Evolutionary conservation across 2,329 filamentous ascomycete genomes (phyloP).

Genomic region (Scedosporium apiospermum): DNA sequence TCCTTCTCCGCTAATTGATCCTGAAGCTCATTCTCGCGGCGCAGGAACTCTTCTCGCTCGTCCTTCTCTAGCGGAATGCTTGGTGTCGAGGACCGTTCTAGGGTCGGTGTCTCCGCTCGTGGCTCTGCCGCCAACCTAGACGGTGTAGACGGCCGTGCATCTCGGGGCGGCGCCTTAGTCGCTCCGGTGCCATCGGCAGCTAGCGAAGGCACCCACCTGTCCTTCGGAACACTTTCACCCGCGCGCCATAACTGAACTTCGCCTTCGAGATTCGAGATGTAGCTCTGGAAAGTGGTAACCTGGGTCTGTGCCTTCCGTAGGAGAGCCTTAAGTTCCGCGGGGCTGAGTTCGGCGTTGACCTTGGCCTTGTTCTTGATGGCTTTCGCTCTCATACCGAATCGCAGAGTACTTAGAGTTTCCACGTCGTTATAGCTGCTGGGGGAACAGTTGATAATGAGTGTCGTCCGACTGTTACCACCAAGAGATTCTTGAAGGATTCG

Average conservation of each 20-base stretch:
- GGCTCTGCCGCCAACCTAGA: constrained; percentile 44
- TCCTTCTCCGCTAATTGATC: constrained; percentile 94
- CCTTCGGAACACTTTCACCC: constrained; percentile 80
- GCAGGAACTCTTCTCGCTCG: constrained; percentile 89
- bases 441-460: constrained; percentile 98
- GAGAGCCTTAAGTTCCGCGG: constrained; percentile 84
- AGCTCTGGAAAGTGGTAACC: constrained; percentile 78
- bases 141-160: constrained; percentile 43
- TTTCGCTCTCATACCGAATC: constrained; percentile 94
- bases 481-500: constrained; percentile 94
- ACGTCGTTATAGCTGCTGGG: constrained; percentile 96
- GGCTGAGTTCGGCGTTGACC: constrained; percentile 96
- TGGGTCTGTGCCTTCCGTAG: constrained; percentile 89
- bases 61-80: constrained; percentile 88
- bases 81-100: constrained; percentile 79
- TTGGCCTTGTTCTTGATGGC: constrained; percentile 99
- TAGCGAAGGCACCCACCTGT: constrained; percentile 70
- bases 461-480: constrained; percentile 96
- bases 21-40: constrained; percentile 92
- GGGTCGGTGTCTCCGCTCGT: constrained; percentile 50
- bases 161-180: constrained; percentile 22
- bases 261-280: constrained; percentile 72
- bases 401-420: constrained; percentile 83
- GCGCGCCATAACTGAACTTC: constrained; percentile 82
- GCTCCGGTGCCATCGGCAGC: constrained; percentile 33